phyloP scores from a whole-genome alignment of 495 filamentous ascomycete genomes.

The Aspergillus ostianus region DNA sequence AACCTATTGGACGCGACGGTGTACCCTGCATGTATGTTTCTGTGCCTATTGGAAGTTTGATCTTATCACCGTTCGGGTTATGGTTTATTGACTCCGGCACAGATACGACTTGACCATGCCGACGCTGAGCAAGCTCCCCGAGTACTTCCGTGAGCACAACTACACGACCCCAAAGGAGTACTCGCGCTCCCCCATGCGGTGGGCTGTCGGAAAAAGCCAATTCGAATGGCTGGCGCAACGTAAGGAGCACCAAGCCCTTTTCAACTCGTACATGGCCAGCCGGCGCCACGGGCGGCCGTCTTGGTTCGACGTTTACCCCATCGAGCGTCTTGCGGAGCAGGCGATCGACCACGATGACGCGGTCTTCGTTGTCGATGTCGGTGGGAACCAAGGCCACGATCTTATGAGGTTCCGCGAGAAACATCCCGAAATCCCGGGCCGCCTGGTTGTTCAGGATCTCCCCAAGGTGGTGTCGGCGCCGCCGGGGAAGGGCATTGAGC shows the following conservation, averaged over 20 bases:
- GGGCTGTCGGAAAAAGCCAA: constrained; percentile 40
- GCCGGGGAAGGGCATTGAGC: constrained; percentile 21
- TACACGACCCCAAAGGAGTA: constrained; percentile 37
- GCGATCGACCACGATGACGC: constrained; percentile 26
- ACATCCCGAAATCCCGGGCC: constrained; percentile 22
- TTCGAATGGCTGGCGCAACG: constrained; percentile 40
- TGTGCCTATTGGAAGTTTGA: not conserved
- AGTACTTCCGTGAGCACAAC: constrained; percentile 30
- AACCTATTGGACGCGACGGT: constrained; percentile 38
- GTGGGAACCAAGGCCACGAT: constrained; percentile 44
- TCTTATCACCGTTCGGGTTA: not conserved
- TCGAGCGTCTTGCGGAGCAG: constrained; percentile 23
- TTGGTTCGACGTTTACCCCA: constrained; percentile 42
- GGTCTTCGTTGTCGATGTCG: constrained; percentile 41
- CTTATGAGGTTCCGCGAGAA: constrained; percentile 25
- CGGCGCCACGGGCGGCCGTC: constrained; percentile 31
- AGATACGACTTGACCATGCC: constrained; percentile 41
- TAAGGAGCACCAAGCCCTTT: constrained; percentile 29
- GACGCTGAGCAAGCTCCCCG: constrained; percentile 33
- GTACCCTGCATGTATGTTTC: constrained; percentile 39
- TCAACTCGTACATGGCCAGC: constrained; percentile 44
- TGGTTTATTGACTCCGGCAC: not conserved
- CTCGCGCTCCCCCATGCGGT: constrained; percentile 35
- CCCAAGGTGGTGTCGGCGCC: constrained; percentile 28
- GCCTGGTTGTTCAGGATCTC: constrained; percentile 33